These are phyloP conservation scores for Zygosaccharomyces sapae DNA, from an alignment of 1,139 yeast species.

Conservation along the genomic window DNA sequence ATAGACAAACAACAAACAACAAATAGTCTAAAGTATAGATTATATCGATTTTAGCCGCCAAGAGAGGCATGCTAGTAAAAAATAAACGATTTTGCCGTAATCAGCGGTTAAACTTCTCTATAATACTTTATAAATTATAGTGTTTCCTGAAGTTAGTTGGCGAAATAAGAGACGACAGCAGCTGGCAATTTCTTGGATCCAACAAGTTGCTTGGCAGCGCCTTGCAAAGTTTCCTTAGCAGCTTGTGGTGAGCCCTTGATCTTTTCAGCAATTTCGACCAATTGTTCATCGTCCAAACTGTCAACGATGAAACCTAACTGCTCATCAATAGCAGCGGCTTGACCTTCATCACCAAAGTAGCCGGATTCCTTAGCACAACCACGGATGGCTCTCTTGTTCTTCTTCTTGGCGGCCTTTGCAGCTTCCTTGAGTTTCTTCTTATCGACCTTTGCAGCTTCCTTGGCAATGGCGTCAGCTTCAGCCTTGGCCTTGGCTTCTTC, in stretches of 20 bases:
- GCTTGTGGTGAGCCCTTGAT: conserved; percentile 46
- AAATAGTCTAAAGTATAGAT: no score
- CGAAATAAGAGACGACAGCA: conserved; percentile 41
- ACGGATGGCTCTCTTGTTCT: conserved; percentile 93
- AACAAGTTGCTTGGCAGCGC: conserved; percentile 43
- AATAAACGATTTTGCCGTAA: not conserved
- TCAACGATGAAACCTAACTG: conserved; percentile 80
- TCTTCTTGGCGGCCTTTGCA: conserved; percentile 94
- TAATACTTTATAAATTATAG: not conserved
- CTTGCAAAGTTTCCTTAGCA: conserved; percentile 47
- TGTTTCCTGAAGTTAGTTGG: not conserved
- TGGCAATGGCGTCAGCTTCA: conserved; percentile 64
- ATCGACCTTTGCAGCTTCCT: conserved; percentile 55
- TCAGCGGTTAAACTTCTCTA: not conserved
- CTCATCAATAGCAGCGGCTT: conserved; percentile 63
- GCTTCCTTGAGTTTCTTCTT: conserved; percentile 95
- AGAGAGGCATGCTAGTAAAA: not conserved
- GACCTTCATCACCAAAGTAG: conserved; percentile 75
- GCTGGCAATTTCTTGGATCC: conserved; percentile 45
- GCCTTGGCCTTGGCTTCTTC: conserved; percentile 79
- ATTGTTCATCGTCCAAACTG: conserved; percentile 68
- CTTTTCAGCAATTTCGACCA: conserved; percentile 65
- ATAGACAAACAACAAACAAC: not conserved
- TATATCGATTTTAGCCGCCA: not conserved
- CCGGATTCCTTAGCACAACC: conserved; percentile 74